These are phyloP conservation scores for Penicillium sp. DNA, from an alignment of 2,329 filamentous ascomycete species.

Conservation along the genomic window DNA sequence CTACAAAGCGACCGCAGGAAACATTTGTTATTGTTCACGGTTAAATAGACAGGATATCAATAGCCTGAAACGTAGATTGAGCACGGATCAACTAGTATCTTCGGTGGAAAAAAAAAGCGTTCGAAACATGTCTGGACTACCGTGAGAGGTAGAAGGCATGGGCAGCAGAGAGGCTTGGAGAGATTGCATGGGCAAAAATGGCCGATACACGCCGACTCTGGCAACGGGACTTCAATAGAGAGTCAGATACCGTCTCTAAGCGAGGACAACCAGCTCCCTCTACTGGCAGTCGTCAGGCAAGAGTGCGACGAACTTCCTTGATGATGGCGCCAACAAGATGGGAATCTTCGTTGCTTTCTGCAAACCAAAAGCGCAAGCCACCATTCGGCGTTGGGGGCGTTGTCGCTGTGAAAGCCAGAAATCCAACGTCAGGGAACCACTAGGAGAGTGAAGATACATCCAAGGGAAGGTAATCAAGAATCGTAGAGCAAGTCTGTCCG, in stretches of 20 bases:
- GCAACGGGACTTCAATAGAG: background rate
- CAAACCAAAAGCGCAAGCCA: background rate
- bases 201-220: background rate
- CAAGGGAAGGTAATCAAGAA: background rate
- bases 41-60: no score
- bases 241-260: no score
- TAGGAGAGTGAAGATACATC: background rate
- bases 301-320: background rate
- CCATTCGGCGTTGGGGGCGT: background rate
- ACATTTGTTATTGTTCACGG: no score
- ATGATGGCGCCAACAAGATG: background rate
- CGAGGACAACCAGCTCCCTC: no score
- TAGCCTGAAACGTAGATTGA: no score
- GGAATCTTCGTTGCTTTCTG: background rate
- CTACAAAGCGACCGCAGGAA: no score
- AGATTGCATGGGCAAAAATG: background rate
- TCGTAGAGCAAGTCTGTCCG: background rate
- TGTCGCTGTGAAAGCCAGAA: background rate
- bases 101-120: no score
- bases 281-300: background rate
- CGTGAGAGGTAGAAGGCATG: background rate
- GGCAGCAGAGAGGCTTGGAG: background rate
- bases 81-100: no score
- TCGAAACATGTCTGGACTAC: no score
- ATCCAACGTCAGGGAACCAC: background rate